phyloP scores from a whole-genome alignment of 78 protist species.

The Protostelium mycophagum region DNA sequence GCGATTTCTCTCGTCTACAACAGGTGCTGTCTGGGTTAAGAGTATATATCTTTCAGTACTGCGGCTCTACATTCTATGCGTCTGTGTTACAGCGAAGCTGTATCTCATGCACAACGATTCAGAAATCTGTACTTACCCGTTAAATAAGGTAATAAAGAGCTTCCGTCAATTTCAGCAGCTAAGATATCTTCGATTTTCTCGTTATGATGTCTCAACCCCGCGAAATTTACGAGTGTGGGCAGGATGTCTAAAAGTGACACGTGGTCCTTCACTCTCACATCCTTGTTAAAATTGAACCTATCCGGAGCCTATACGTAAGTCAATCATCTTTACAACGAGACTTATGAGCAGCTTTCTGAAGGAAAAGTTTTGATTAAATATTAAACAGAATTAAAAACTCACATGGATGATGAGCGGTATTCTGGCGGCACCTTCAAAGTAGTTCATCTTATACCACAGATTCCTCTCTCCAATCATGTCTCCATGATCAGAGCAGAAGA shows the following conservation, averaged over 20 bases:
- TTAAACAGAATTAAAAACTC: not conserved
- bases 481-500: constrained; percentile 2
- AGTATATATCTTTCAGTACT: not conserved
- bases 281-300: not conserved
- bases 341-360: too few relatives aligned
- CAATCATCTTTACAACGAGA: too few relatives aligned
- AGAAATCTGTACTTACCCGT: not conserved
- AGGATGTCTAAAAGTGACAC: constrained; percentile 4
- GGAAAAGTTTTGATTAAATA: not conserved
- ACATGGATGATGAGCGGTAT: constrained; percentile 6
- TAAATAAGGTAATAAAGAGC: not conserved
- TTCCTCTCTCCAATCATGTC: not conserved
- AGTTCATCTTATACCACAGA: constrained; percentile 1
- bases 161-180: not conserved
- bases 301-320: too few relatives aligned
- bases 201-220: not conserved
- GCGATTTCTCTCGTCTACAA: not conserved
- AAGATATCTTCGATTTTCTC: not conserved
- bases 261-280: not conserved
- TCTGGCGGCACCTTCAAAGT: not conserved
- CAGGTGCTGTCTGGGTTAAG: not conserved
- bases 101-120: too few relatives aligned
- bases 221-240: not conserved
- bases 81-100: too few relatives aligned
- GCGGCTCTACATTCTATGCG: too few relatives aligned